phyloP scores from a whole-genome alignment of 2,329 filamentous ascomycete species.

The Gaeumannomyces tritici region DNA sequence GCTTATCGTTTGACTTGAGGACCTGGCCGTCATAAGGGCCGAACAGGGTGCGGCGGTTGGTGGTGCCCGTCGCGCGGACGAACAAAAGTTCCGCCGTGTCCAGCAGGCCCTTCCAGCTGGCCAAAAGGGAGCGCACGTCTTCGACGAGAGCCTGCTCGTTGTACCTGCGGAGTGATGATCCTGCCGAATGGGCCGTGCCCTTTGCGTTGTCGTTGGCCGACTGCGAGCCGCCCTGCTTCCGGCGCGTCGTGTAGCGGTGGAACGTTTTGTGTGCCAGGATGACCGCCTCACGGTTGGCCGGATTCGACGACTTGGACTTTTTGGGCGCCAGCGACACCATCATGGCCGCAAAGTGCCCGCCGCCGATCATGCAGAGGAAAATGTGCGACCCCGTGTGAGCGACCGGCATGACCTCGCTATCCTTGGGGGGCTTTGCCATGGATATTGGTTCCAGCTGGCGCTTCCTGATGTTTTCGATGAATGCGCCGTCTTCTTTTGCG shows the following conservation, averaged over 20 bases:
- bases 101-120: constrained; percentile 78
- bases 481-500: constrained; percentile 28
- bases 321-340: constrained; percentile 81
- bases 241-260: constrained; percentile 89
- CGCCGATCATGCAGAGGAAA: constrained; percentile 97
- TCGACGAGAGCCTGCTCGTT: constrained; percentile 85
- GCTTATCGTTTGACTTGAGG: constrained; percentile 64
- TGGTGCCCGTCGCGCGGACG: constrained; percentile 77
- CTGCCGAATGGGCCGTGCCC: constrained; percentile 86
- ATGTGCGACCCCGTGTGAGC: constrained; percentile 69
- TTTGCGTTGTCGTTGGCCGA: constrained; percentile 92
- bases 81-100: constrained; percentile 81
- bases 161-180: constrained; percentile 79
- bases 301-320: constrained; percentile 56
- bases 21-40: constrained; percentile 87
- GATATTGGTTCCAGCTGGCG: constrained; percentile 66
- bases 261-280: constrained; percentile 96
- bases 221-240: constrained; percentile 94
- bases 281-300: constrained; percentile 74
- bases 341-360: constrained; percentile 96
- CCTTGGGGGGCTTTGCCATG: constrained; percentile 41
- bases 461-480: constrained; percentile 59
- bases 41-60: constrained; percentile 80
- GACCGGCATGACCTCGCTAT: constrained; percentile 43
- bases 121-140: constrained; percentile 75